These are phyloP conservation scores for Cokeromyces recurvatus DNA, from an alignment of 371 early-diverging fungal genomes.

Conservation along the genomic window DNA sequence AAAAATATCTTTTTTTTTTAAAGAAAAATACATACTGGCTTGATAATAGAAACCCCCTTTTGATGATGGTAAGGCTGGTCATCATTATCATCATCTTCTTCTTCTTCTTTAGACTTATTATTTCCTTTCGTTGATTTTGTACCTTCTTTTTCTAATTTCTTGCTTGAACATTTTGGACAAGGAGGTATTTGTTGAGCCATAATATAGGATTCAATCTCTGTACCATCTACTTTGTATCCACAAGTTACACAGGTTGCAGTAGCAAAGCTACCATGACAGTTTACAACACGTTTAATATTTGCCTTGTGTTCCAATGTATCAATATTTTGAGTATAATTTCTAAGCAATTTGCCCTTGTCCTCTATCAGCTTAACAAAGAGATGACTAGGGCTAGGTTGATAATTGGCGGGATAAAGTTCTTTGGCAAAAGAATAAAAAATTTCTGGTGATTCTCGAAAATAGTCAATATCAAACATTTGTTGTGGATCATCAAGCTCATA, in stretches of 20 bases:
- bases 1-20: neutral
- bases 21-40: conserved; percentile 29
- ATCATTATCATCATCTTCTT: conserved; percentile 34
- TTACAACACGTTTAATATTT: conserved; percentile 79
- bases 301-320: conserved; percentile 94
- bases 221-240: conserved; percentile 70
- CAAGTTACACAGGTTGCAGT: conserved; percentile 89
- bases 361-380: conserved; percentile 87
- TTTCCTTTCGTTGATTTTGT: neutral
- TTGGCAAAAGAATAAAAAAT: conserved; percentile 93
- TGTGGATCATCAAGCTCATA: conserved; percentile 79
- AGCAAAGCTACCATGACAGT: conserved; percentile 93
- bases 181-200: conserved; percentile 54
- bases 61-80: neutral
- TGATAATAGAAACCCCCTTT: conserved; percentile 39
- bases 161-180: conserved; percentile 34
- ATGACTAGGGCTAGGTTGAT: conserved; percentile 91
- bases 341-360: conserved; percentile 72
- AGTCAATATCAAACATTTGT: conserved; percentile 91
- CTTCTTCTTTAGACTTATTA: conserved; percentile 25
- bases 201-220: conserved; percentile 74
- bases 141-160: neutral
- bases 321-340: conserved; percentile 98
- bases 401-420: conserved; percentile 87
- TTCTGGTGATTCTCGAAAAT: conserved; percentile 78